A percentile compares a stretch with the other conserved stretches of the same genome.
These are phyloP conservation scores for Dichomitus squalens DNA, from an alignment of 1,284 basidiomycete genomes.

Conservation along the genomic window DNA sequence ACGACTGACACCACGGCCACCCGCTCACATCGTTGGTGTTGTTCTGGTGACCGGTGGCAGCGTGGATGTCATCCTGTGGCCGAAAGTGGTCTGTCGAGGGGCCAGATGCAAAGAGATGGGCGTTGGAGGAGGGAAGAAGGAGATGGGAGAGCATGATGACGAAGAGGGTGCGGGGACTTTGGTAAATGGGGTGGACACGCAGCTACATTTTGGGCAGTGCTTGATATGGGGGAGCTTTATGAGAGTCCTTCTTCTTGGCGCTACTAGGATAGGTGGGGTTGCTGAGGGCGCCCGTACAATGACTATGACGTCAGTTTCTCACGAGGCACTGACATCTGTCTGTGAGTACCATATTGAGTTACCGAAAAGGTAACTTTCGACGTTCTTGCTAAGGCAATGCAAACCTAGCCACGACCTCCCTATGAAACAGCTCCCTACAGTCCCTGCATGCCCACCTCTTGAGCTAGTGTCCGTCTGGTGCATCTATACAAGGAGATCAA, in stretches of 20 bases:
- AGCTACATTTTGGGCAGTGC: not conserved
- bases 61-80: not conserved
- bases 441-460: no score
- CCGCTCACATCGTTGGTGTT: not conserved
- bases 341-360: no score
- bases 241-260: not conserved
- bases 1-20: slow-evolving; percentile 12
- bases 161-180: not conserved
- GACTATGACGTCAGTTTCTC: no score
- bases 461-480: no score
- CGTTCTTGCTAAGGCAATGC: no score
- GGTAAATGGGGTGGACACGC: not conserved
- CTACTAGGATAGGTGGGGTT: no score
- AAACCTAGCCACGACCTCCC: no score
- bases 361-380: no score
- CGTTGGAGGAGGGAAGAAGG: not conserved
- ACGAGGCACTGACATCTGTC: no score
- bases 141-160: not conserved
- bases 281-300: no score
- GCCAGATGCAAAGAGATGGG: not conserved
- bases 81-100: not conserved
- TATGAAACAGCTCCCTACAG: no score
- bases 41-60: not conserved
- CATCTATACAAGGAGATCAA: no score
- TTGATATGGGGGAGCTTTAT: not conserved